A percentile compares a stretch with the other conserved stretches of the same genome.
Conservation (phyloP, 169 alveolate genomes). For the Besnoitia besnoiti region DNA sequence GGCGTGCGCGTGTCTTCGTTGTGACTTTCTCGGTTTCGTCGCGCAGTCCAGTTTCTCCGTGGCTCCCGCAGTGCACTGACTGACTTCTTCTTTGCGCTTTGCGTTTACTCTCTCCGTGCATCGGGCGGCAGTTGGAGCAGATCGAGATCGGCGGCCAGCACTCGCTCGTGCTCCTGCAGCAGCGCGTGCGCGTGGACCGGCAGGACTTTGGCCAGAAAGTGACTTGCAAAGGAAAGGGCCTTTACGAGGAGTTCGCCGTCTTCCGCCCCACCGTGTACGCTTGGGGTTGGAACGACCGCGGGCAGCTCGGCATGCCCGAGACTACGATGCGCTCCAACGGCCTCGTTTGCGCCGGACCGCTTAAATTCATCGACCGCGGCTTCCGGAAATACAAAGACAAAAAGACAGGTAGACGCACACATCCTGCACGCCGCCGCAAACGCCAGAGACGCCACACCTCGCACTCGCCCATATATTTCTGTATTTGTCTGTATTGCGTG, state of each 20-base stretch:
- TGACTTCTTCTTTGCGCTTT: not conserved
- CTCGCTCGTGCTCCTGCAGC: conserved; percentile 57
- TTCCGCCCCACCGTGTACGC: conserved; percentile 69
- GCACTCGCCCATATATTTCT: not conserved
- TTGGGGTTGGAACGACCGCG: conserved; percentile 81
- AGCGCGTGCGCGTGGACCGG: conserved; percentile 17
- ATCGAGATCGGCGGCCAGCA: conserved; percentile 72
- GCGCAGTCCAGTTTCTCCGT: not conserved
- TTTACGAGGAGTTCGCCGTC: conserved; percentile 11
- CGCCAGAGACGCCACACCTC: not conserved
- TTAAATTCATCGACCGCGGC: conserved; percentile 47
- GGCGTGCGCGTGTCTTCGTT: not conserved
- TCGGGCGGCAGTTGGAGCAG: conserved; percentile 58
- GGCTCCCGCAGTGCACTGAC: not conserved
- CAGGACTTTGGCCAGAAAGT: conserved; percentile 60
- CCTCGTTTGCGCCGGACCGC: conserved; percentile 52
- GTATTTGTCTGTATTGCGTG: not conserved
- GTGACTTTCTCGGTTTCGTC: not conserved
- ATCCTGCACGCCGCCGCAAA: not conserved
- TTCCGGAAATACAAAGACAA: conserved; percentile 29
- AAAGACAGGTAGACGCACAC: conserved; percentile 26
- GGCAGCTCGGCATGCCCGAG: conserved; percentile 71
- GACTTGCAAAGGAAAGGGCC: not conserved
- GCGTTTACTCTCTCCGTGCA: not conserved
- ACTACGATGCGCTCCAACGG: conserved; percentile 15